Evolutionary conservation across 257 asterid genomes (phyloP).

Genomic region (Nicotiana noctiflora): DNA sequence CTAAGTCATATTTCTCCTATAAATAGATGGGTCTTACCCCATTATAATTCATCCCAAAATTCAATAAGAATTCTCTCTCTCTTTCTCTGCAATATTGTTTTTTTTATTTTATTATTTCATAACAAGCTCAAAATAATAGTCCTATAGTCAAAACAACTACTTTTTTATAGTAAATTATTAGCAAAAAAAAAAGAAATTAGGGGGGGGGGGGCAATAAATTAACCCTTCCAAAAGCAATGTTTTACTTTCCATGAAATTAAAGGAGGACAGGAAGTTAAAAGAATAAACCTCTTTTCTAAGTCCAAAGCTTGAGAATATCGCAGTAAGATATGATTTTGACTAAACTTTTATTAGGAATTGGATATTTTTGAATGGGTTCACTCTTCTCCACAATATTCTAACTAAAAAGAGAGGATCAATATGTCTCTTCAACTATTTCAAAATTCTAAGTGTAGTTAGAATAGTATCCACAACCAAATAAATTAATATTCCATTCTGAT

Average conservation of each 20-base stretch:
- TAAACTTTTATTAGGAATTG: background rate
- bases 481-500: background rate
- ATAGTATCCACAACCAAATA: background rate
- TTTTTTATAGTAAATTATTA: background rate
- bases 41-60: no score
- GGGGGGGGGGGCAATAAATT: no score
- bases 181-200: no score
- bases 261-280: background rate
- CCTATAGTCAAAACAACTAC: background rate
- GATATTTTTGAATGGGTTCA: background rate
- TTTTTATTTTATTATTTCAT: no score
- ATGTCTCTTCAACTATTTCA: background rate
- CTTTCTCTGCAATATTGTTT: no score
- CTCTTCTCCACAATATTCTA: background rate
- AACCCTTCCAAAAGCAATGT: background rate
- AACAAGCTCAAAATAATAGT: background rate
- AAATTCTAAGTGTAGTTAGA: background rate
- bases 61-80: no score
- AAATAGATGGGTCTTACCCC: no score
- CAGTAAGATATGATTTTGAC: constrained; percentile 9
- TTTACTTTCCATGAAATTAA: background rate
- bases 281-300: background rate
- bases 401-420: background rate
- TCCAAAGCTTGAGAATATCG: background rate
- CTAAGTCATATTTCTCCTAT: no score